Conservation (phyloP, 257 asterid species). For the Ajuga chamaepitys region DNA sequence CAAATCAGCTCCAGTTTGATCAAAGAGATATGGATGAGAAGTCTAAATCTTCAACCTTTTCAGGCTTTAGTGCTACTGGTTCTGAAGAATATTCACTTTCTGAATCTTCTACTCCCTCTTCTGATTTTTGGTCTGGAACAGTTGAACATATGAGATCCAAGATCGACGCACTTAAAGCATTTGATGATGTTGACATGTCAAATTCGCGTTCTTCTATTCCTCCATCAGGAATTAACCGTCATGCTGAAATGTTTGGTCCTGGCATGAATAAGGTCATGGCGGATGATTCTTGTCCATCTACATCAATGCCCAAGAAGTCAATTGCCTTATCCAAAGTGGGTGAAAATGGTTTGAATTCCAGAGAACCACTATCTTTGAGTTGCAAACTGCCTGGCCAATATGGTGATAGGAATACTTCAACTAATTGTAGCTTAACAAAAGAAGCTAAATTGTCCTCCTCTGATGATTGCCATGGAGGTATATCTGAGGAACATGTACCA, state of each 20-base stretch:
- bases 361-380: slow-evolving; percentile 19
- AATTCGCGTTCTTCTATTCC: slow-evolving; percentile 17
- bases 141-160: slow-evolving; percentile 32
- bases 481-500: slow-evolving; percentile 4
- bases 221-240: slow-evolving; percentile 16
- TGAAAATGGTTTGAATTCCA: slow-evolving; percentile 21
- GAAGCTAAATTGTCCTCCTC: slow-evolving; percentile 21
- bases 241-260: slow-evolving; percentile 15
- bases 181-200: slow-evolving; percentile 19
- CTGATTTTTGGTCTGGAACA: slow-evolving; percentile 66
- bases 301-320: slow-evolving; percentile 23
- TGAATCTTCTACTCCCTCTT: slow-evolving; percentile 50
- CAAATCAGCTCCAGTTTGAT: slow-evolving; percentile 12
- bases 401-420: slow-evolving; percentile 5
- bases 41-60: slow-evolving; percentile 29
- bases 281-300: slow-evolving; percentile 17
- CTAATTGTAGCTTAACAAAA: slow-evolving; percentile 8
- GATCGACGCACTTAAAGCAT: slow-evolving; percentile 25
- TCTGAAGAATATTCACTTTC: slow-evolving; percentile 36
- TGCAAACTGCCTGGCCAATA: slow-evolving; percentile 14
- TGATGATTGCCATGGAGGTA: neutral
- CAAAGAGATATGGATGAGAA: slow-evolving; percentile 13
- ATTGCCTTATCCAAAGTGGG: slow-evolving; percentile 16
- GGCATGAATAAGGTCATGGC: slow-evolving; percentile 14
- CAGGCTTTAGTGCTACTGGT: slow-evolving; percentile 22